These are phyloP conservation scores for Pichia membranifaciens DNA, from an alignment of 805 yeast genomes.

Conservation along the genomic window DNA sequence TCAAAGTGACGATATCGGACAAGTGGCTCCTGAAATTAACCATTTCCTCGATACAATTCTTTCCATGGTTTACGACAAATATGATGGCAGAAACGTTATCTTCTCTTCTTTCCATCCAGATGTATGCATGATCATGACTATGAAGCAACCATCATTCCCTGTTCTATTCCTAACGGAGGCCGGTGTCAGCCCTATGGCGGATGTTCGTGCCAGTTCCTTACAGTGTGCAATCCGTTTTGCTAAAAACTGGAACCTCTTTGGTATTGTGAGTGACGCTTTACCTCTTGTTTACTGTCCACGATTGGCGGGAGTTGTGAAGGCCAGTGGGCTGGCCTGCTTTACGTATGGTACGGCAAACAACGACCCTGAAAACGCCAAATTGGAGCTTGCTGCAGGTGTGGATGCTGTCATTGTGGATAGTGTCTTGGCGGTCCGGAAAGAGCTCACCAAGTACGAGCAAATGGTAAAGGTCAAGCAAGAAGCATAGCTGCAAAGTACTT, in stretches of 20 bases:
- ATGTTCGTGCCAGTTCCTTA: conserved; percentile 76
- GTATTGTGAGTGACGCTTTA: conserved; percentile 83
- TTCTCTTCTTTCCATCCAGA: conserved; percentile 96
- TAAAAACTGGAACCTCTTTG: conserved; percentile 83
- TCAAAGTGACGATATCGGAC: conserved; percentile 81
- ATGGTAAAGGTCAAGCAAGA: conserved; percentile 4
- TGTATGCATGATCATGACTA: conserved; percentile 72
- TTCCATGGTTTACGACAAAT: conserved; percentile 69
- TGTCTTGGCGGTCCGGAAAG: conserved; percentile 88
- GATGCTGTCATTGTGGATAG: conserved; percentile 98
- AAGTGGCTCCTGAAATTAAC: conserved; percentile 75
- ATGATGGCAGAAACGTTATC: conserved; percentile 75
- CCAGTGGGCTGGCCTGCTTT: conserved; percentile 86
- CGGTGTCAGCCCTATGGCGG: conserved; percentile 84
- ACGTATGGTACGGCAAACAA: conserved; percentile 86
- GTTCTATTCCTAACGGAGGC: conserved; percentile 84
- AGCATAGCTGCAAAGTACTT: background rate
- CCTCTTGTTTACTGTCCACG: conserved; percentile 88
- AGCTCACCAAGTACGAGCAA: conserved; percentile 38
- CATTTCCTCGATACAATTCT: conserved; percentile 84
- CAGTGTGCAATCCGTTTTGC: conserved; percentile 92
- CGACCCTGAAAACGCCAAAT: conserved; percentile 72
- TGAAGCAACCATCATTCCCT: conserved; percentile 93
- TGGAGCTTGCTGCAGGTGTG: conserved; percentile 90
- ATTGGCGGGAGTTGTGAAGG: conserved; percentile 83